Evolutionary conservation across 306 rosid genomes (phyloP).

Genomic region (Castanea mollissima): DNA sequence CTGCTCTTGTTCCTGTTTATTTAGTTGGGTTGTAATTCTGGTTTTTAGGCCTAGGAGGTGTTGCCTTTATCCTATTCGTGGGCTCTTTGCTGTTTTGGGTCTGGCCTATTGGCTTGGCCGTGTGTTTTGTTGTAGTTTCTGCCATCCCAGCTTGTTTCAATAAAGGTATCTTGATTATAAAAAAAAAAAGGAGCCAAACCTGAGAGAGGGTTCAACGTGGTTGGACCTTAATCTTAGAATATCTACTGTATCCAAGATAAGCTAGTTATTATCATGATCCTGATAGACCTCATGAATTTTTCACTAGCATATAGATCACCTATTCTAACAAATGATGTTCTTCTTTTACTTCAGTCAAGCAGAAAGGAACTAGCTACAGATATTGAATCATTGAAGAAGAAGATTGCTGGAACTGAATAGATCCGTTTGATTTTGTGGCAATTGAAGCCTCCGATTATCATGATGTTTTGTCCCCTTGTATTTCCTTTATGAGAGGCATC

Average conservation of each 20-base stretch:
- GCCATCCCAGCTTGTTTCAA: too few relatives aligned
- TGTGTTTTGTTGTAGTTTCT: too few relatives aligned
- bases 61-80: too few relatives aligned
- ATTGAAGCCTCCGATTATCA: constrained; percentile 29
- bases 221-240: not conserved
- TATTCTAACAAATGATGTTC: constrained; percentile 10
- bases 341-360: constrained; percentile 61
- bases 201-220: too few relatives aligned
- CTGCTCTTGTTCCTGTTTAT: too few relatives aligned
- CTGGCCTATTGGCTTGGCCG: too few relatives aligned
- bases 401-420: constrained; percentile 88
- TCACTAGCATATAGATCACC: not conserved
- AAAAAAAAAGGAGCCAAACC: too few relatives aligned
- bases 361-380: constrained; percentile 90
- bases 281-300: not conserved
- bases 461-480: constrained; percentile 41
- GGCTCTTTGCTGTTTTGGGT: too few relatives aligned
- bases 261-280: not conserved
- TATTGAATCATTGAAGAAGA: constrained; percentile 85
- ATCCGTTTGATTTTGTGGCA: constrained; percentile 12
- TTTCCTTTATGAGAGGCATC: constrained; percentile 45
- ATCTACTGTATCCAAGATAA: not conserved
- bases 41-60: too few relatives aligned
- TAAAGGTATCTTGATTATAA: too few relatives aligned
- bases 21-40: too few relatives aligned